Percentiles rank a stretch among this genome's conserved stretches.
phyloP scores from a whole-genome alignment of 495 filamentous ascomycete genomes.

The Penicillium egyptiacum region DNA sequence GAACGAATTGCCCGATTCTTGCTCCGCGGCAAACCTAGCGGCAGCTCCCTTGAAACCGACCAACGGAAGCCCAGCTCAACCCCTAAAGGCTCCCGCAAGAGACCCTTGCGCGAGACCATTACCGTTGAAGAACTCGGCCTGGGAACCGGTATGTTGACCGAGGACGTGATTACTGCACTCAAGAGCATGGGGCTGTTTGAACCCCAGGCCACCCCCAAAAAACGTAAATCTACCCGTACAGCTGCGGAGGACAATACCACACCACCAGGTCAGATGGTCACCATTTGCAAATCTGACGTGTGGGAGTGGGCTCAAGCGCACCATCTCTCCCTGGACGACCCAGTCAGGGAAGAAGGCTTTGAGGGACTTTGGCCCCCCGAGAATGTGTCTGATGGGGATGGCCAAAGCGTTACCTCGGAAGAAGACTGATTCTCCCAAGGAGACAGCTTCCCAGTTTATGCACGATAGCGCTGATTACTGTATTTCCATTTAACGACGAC shows the following conservation, averaged over 20 bases:
- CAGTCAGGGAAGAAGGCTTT: conserved; percentile 51
- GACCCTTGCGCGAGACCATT: conserved; percentile 39
- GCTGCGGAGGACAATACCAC: conserved; percentile 25
- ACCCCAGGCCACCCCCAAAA: conserved; percentile 49
- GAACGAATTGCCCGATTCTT: conserved; percentile 71
- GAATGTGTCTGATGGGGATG: conserved; percentile 11
- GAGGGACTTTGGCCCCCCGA: conserved; percentile 34
- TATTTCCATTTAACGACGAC: conserved; percentile 13
- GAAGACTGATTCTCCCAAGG: conserved; percentile 15
- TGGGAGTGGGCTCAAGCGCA: conserved; percentile 46
- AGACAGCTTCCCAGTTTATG: background rate
- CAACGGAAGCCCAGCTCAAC: conserved; percentile 31
- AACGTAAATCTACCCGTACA: conserved; percentile 33
- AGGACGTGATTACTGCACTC: conserved; percentile 78
- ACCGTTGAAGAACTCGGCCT: conserved; percentile 57
- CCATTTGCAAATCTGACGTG: conserved; percentile 47
- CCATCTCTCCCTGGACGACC: conserved; percentile 45
- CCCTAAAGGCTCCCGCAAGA: conserved; percentile 36
- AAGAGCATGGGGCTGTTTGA: conserved; percentile 75
- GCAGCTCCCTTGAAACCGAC: conserved; percentile 25
- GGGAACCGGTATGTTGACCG: conserved; percentile 74
- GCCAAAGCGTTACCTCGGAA: conserved; percentile 9
- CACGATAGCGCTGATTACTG: conserved; percentile 16
- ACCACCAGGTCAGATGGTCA: conserved; percentile 35
- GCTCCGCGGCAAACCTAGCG: conserved; percentile 37